These are phyloP conservation scores for Eurotiales sp. DNA, from an alignment of 2,329 filamentous ascomycete species.

Conservation along the genomic window DNA sequence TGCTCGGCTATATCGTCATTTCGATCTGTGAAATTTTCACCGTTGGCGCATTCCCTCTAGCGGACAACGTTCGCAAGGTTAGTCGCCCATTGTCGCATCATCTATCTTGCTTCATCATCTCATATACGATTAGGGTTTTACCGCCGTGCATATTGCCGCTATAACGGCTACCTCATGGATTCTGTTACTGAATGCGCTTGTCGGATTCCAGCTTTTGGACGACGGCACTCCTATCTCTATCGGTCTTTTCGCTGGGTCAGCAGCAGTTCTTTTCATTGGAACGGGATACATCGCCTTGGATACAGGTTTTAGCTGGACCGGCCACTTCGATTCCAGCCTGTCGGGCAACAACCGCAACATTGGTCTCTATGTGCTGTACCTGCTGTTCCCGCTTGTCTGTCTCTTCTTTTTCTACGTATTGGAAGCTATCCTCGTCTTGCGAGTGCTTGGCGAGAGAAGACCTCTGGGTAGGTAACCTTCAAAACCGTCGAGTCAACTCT, in stretches of 20 bases:
- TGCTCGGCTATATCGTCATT: conserved; percentile 79
- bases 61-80: conserved; percentile 62
- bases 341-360: conserved; percentile 64
- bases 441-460: conserved; percentile 78
- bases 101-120: not conserved
- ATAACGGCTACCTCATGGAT: conserved; percentile 89
- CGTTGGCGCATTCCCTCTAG: conserved; percentile 80
- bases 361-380: conserved; percentile 89
- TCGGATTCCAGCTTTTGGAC: conserved; percentile 90
- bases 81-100: conserved; percentile 39
- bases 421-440: conserved; percentile 77
- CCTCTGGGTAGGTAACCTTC: conserved; percentile 70
- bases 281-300: conserved; percentile 95
- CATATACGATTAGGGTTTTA: conserved; percentile 65
- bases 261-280: conserved; percentile 71
- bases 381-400: conserved; percentile 83
- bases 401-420: conserved; percentile 83
- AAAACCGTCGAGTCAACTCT: too few relatives aligned
- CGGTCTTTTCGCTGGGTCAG: conserved; percentile 68
- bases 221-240: conserved; percentile 86
- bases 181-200: conserved; percentile 82
- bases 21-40: conserved; percentile 96
- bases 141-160: conserved; percentile 82
- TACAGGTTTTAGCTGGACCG: conserved; percentile 82
- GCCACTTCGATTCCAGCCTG: conserved; percentile 64